These are phyloP conservation scores for Plantago major DNA, from an alignment of 257 asterid genomes.

Conservation along the genomic window DNA sequence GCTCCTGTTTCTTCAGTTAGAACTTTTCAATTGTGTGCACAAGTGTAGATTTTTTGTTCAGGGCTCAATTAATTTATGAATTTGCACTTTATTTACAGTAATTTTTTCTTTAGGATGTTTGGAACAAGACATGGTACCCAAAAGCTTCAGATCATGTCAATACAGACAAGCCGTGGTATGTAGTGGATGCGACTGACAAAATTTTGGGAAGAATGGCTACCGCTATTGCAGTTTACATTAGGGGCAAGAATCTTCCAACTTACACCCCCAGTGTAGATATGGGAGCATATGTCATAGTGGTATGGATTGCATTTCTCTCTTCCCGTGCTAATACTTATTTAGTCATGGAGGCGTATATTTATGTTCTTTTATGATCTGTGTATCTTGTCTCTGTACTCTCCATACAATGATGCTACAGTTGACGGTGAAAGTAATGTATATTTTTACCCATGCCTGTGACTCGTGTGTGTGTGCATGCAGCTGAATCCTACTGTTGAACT, in stretches of 20 bases:
- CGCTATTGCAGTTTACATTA: slow-evolving; percentile 74
- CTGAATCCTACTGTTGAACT: too few species aligned
- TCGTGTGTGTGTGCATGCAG: too few species aligned
- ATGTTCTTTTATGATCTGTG: too few species aligned
- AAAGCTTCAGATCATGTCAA: slow-evolving; percentile 84
- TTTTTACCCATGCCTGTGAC: too few species aligned
- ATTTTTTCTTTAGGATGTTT: slow-evolving; percentile 58
- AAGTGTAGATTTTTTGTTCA: slow-evolving; percentile 2
- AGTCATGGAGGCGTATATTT: too few species aligned
- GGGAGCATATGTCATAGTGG: slow-evolving; percentile 96
- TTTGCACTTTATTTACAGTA: slow-evolving; percentile 12
- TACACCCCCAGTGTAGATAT: slow-evolving; percentile 96
- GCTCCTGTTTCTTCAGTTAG: not conserved
- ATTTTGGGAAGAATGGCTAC: slow-evolving; percentile 94
- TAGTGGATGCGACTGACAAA: slow-evolving; percentile 88
- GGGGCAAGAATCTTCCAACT: slow-evolving; percentile 90
- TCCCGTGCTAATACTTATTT: slow-evolving; percentile 16
- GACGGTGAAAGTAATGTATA: too few species aligned
- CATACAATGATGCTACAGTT: too few species aligned
- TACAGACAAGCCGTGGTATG: slow-evolving; percentile 77
- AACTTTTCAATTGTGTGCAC: slow-evolving; percentile 6
- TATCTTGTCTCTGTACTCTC: too few species aligned
- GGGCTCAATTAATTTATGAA: slow-evolving; percentile 4
- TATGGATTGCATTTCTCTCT: slow-evolving; percentile 21
- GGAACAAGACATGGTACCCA: slow-evolving; percentile 96